Evolutionary conservation across 768 basidiomycete species (phyloP), one percentile per base, ranked within the genome.

Genomic region (Xerocomus potaroensis): DNA sequence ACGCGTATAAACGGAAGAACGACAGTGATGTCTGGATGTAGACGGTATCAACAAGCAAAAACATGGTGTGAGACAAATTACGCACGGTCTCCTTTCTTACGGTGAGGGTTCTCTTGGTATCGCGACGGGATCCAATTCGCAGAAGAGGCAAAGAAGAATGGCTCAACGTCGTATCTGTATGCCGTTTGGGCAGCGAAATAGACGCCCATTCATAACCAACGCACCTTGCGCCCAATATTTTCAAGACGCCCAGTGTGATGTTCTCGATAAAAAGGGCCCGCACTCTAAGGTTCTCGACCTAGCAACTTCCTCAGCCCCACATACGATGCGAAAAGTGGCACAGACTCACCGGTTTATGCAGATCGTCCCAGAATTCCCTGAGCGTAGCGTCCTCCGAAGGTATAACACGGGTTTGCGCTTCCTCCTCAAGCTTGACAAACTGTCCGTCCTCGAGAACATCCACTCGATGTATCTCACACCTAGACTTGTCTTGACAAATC

Each of bases 61-160:
- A 26, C 3, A 6, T 3, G 9, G 35, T 47, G 29, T 43, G 51
- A 50, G 38, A 48, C 18, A 26, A 29, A 45, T 38, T 26, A 61
- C 72, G 46, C 42, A 74, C 72, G 73, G 45, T 74, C 73, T 40
- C 66, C 69, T 35, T 53, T 9, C 3, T 43, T 55, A 3, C 32
- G 39, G 1, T 48, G 49, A 11, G 58, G 49, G 24, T 65, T 51
- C 46, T 73, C 72, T 49, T 72, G 71, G 44, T 70, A 74, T 24
- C 72, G 68, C 0, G 70, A 68, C 2, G 72, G 71, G 35, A 72
- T 72, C 63, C 69, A 67, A 46, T 72, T 71, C 15, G 70, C 46
- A 0, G 73, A 72, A 0, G 70, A 72, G 12, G 72, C 67, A 43
- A 71, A 74, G 56, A 71, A 74, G 52, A 74, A 72, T 0, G 73